Evolutionary conservation across 495 filamentous ascomycete species (phyloP).

Genomic region (Echria macrotheca): DNA sequence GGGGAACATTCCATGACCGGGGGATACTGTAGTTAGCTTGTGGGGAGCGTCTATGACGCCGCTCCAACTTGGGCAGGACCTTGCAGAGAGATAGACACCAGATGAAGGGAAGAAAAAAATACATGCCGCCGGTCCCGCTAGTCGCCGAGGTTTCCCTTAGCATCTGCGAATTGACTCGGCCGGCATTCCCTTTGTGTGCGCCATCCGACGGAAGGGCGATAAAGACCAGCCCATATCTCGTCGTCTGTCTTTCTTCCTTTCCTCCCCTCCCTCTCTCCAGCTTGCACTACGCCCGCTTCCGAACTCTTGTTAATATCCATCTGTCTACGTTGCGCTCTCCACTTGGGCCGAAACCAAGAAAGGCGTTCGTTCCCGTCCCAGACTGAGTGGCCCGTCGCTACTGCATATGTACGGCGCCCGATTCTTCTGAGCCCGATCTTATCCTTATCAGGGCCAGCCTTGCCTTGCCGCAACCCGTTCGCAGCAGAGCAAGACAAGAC

Average conservation of each 20-base stretch:
- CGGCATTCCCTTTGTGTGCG: neutral
- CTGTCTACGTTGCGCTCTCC: no score
- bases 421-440: neutral
- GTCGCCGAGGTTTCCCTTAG: slow-evolving; percentile 4
- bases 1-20: no score
- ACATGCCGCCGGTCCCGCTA: slow-evolving; percentile 5
- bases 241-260: no score
- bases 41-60: slow-evolving; percentile 9
- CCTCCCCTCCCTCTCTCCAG: neutral
- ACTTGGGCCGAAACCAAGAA: no score
- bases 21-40: no score
- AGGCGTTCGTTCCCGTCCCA: neutral
- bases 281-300: slow-evolving; percentile 8
- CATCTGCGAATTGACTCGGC: no score
- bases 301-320: no score
- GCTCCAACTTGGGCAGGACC: slow-evolving; percentile 8
- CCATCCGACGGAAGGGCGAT: neutral
- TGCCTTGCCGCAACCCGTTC: no score
- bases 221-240: neutral
- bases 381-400: no score
- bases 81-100: slow-evolving; percentile 6
- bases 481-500: no score
- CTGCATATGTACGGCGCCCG: slow-evolving; percentile 4
- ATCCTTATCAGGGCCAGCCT: no score
- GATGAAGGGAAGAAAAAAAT: no score